phyloP scores from a whole-genome alignment of 1,139 yeast genomes.

The Diutina mesorugosa region DNA sequence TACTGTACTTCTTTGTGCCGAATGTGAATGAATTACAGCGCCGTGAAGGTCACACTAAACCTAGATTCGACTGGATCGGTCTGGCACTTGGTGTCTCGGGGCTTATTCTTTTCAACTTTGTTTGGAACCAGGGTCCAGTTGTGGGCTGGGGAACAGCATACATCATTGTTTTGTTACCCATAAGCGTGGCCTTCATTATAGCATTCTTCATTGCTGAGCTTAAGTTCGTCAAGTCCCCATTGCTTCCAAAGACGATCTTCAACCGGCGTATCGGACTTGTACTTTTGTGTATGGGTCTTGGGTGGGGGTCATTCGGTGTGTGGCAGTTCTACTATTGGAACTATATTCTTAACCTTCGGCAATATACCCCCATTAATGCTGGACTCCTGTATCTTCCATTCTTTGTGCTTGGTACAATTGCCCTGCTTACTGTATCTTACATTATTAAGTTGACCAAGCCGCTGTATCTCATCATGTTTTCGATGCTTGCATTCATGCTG shows the following conservation, averaged over 20 bases:
- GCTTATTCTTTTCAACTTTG: conserved; percentile 34
- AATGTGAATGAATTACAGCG: conserved; percentile 4
- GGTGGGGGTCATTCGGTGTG: conserved; percentile 50
- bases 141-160: conserved; percentile 39
- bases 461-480: conserved; percentile 26
- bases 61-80: conserved; percentile 31
- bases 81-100: conserved; percentile 34
- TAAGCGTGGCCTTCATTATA: conserved; percentile 23
- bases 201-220: conserved; percentile 20
- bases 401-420: conserved; percentile 31
- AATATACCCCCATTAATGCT: conserved; percentile 29
- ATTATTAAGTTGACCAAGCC: conserved; percentile 30
- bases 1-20: conserved; percentile 24
- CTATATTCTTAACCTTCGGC: conserved; percentile 28
- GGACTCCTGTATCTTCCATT: conserved; percentile 34
- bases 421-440: conserved; percentile 30
- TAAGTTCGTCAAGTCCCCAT: conserved; percentile 20
- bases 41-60: conserved; percentile 4
- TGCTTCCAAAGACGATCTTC: conserved; percentile 32
- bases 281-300: conserved; percentile 23
- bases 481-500: conserved; percentile 31
- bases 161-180: conserved; percentile 28
- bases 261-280: conserved; percentile 23
- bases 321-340: conserved; percentile 34
- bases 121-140: conserved; percentile 53